Conservation (phyloP, 306 rosid species). For the Nissolia schottii region DNA sequence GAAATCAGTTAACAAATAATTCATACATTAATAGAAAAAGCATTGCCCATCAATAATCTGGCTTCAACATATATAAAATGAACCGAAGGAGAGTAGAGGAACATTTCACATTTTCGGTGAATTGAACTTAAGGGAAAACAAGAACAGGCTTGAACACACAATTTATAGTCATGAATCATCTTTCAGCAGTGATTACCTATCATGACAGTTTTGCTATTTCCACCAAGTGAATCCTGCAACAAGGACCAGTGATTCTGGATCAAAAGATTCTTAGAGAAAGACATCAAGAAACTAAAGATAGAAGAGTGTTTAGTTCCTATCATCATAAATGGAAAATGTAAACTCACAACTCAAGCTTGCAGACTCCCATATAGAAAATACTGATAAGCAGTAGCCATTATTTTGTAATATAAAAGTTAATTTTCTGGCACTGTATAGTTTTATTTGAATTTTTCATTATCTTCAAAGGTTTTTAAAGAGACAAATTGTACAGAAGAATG, state of each 20-base stretch:
- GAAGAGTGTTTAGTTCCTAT: background rate
- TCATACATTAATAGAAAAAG: conserved; percentile 1
- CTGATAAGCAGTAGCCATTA: background rate
- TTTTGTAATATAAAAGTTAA: background rate
- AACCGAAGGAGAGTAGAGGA: conserved; percentile 7
- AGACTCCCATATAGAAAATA: background rate
- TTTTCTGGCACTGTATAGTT: background rate
- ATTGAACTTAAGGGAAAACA: conserved; percentile 14
- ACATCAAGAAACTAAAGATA: conserved; percentile 9
- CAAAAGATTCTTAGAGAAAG: conserved; percentile 23
- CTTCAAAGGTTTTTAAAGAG: conserved; percentile 10
- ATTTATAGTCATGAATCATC: conserved; percentile 4
- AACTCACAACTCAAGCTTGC: background rate
- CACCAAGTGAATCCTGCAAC: conserved; percentile 89
- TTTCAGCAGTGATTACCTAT: conserved; percentile 57
- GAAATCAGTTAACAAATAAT: conserved; percentile 8
- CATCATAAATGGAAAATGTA: background rate
- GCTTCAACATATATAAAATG: conserved; percentile 21
- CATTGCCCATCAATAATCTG: background rate
- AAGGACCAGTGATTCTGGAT: conserved; percentile 16
- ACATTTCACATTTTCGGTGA: conserved; percentile 4
- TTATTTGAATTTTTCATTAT: background rate
- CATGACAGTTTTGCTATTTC: conserved; percentile 89
- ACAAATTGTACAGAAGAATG: background rate
- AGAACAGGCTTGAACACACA: background rate